A percentile compares a stretch with the other conserved stretches of the same genome.
These are phyloP conservation scores for Candida ponderosae DNA, from an alignment of 805 yeast species.

Conservation along the genomic window DNA sequence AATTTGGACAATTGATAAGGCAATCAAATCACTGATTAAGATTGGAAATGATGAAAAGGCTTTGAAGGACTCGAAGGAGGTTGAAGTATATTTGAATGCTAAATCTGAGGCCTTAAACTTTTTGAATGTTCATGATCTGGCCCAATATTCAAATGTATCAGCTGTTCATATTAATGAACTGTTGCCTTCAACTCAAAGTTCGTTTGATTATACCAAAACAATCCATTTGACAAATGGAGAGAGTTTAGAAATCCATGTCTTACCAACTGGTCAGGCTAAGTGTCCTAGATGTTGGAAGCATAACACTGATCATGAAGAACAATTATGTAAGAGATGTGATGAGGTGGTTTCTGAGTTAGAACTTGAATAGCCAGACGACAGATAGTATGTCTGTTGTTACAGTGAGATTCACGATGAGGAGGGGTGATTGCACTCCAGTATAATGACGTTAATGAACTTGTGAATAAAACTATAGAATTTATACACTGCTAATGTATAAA, in stretches of 20 bases:
- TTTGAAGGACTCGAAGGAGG: constrained; percentile 55
- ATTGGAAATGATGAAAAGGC: constrained; percentile 38
- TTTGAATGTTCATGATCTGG: too few species aligned
- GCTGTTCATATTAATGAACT: constrained; percentile 32
- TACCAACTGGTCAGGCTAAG: constrained; percentile 42
- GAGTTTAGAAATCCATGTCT: constrained; percentile 32
- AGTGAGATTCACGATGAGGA: too few species aligned
- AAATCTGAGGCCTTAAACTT: constrained; percentile 13
- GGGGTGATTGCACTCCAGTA: too few species aligned
- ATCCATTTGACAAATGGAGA: too few species aligned
- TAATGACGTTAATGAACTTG: too few species aligned
- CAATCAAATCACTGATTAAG: constrained; percentile 46
- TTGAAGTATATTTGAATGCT: constrained; percentile 32
- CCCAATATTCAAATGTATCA: constrained; percentile 60
- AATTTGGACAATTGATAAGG: constrained; percentile 41
- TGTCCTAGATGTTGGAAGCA: constrained; percentile 96
- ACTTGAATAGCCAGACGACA: not conserved
- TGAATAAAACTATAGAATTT: too few species aligned
- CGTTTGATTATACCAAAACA: too few species aligned
- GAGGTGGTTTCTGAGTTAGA: constrained; percentile 20
- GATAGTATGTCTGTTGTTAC: too few species aligned
- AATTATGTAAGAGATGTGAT: constrained; percentile 63
- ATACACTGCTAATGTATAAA: too few species aligned
- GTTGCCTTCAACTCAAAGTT: too few species aligned
- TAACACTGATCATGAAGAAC: constrained; percentile 41